Evolutionary conservation across 2,329 filamentous ascomycete genomes (phyloP).

Genomic region (Botrytis porri): DNA sequence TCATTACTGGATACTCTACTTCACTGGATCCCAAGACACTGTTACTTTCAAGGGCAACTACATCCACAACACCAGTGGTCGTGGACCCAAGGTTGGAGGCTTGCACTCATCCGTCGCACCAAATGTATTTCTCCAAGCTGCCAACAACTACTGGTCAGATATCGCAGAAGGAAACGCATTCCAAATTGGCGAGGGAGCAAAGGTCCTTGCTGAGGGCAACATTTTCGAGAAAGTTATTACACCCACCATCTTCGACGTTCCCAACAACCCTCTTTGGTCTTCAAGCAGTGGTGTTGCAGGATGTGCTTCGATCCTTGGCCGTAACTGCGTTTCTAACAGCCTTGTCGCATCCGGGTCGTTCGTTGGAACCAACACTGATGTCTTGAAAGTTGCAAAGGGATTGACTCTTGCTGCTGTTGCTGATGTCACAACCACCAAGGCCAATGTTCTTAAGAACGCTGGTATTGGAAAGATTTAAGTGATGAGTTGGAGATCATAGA

Average conservation of each 20-base stretch:
- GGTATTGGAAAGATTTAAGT: background rate
- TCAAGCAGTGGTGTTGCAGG: background rate
- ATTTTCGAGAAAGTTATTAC: background rate
- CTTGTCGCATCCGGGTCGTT: background rate
- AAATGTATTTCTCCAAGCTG: constrained; percentile 2
- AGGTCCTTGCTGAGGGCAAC: constrained; percentile 4
- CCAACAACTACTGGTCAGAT: background rate
- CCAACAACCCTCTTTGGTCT: background rate
- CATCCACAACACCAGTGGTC: constrained; percentile 45
- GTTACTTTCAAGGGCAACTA: constrained; percentile 46
- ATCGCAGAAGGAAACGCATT: background rate
- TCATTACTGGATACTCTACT: constrained; percentile 18
- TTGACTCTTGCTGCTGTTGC: background rate
- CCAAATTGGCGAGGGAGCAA: background rate
- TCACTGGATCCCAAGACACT: constrained; percentile 42
- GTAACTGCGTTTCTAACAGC: background rate
- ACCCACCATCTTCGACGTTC: background rate
- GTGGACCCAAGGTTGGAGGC: constrained; percentile 43
- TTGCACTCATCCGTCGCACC: background rate
- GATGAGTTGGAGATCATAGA: background rate
- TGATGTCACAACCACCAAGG: background rate
- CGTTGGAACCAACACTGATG: background rate
- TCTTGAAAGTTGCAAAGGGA: background rate
- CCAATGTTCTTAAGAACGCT: background rate
- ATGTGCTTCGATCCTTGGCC: background rate